Percentiles rank a stretch among this genome's conserved stretches.
These are phyloP conservation scores for Leccinum huronense DNA, from an alignment of 1,284 basidiomycete species.

Conservation along the genomic window DNA sequence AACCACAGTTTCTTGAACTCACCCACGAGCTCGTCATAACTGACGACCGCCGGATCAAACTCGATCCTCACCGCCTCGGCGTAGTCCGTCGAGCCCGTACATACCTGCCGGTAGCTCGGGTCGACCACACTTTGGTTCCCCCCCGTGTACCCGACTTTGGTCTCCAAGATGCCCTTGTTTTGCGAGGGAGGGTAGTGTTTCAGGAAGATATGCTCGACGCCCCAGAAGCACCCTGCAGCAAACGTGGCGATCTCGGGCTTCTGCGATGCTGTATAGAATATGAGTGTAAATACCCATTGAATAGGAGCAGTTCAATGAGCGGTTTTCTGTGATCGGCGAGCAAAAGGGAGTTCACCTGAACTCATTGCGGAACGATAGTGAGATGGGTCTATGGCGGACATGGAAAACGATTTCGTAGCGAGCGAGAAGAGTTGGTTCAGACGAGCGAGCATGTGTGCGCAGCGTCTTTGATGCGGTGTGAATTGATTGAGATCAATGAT, in stretches of 20 bases:
- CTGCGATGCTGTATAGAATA: conserved; percentile 18
- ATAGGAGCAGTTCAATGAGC: not conserved
- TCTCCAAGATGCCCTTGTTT: conserved; percentile 68
- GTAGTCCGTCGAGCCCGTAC: conserved; percentile 80
- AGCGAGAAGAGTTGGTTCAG: conserved; percentile 29
- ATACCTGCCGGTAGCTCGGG: conserved; percentile 77
- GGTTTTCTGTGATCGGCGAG: not conserved
- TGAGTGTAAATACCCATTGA: not conserved
- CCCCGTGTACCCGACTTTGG: conserved; percentile 81
- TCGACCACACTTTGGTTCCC: conserved; percentile 56
- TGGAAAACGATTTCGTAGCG: conserved; percentile 18
- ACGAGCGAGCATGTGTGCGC: conserved; percentile 20
- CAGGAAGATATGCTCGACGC: conserved; percentile 83
- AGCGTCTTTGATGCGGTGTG: not conserved
- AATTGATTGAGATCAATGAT: not conserved
- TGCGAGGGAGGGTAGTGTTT: conserved; percentile 72
- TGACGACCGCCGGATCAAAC: conserved; percentile 78
- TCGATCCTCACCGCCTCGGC: conserved; percentile 88
- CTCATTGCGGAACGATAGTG: conserved; percentile 32
- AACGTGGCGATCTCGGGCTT: conserved; percentile 70
- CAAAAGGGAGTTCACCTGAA: conserved; percentile 22
- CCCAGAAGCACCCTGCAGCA: conserved; percentile 83
- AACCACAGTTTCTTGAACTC: conserved; percentile 23
- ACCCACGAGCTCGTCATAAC: conserved; percentile 83
- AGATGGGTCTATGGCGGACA: conserved; percentile 23